Conservation (phyloP, 169 alveolate genomes). For the Plasmodium berghei region DNA sequence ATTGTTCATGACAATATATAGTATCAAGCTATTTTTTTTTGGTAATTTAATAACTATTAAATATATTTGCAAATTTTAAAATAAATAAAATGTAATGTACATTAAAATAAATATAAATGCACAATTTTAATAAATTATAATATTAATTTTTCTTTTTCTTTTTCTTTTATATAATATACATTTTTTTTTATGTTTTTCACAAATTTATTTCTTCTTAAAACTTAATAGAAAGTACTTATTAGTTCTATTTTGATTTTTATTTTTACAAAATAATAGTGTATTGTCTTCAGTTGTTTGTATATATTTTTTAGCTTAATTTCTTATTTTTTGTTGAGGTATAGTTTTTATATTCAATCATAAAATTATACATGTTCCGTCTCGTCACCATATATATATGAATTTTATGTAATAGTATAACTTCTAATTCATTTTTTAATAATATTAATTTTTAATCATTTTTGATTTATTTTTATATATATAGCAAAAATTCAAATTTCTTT, state of each 20-base stretch:
- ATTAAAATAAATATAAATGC: slow-evolving; percentile 15
- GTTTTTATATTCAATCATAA: no score
- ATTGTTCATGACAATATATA: slow-evolving; percentile 51
- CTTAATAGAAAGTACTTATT: slow-evolving; percentile 21
- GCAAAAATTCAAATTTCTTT: neutral
- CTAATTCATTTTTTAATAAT: neutral
- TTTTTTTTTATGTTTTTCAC: slow-evolving; percentile 27
- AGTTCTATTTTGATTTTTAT: slow-evolving; percentile 16
- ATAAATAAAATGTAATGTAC: slow-evolving; percentile 19
- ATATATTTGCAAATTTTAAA: slow-evolving; percentile 14
- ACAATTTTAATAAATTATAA: slow-evolving; percentile 29
- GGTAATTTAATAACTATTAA: slow-evolving; percentile 21
- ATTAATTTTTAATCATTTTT: neutral
- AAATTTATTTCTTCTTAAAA: slow-evolving; percentile 29
- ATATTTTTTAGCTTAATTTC: slow-evolving; percentile 2
- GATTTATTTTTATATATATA: neutral
- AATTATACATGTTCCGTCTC: no score
- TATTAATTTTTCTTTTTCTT: slow-evolving; percentile 37
- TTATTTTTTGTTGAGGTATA: neutral
- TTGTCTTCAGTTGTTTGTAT: slow-evolving; percentile 32
- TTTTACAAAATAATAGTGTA: slow-evolving; percentile 33
- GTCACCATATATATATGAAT: no score
- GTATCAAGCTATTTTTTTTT: slow-evolving; percentile 71
- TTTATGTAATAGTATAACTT: neutral
- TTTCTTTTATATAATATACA: slow-evolving; percentile 14